Evolutionary conservation across 2,329 filamentous ascomycete species (phyloP), one percentile per base, ranked within the genome.

Genomic region (Escovopsis sp.): DNA sequence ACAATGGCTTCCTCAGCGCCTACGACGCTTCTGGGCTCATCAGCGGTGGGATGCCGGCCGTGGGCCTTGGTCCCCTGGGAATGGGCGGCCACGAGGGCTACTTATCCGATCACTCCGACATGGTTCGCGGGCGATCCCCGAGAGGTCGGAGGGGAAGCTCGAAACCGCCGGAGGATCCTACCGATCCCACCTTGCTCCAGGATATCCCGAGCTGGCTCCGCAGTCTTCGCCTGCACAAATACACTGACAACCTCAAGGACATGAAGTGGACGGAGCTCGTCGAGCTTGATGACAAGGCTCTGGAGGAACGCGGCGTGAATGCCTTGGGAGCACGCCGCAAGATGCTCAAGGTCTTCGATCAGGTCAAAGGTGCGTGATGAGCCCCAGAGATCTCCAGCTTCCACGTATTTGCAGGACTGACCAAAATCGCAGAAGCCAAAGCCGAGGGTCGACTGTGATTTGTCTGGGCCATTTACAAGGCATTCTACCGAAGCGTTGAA

Each of bases 291-390:
- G 90, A 98, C 47, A 87, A 87, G 53, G 87, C 84, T 33, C 66
- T 98, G 43, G 88, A 96, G 61, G 82, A 85, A 18, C 79, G 85
- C 35, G 90, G 90, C 34, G 90, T 98, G 23, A 94, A 94, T 56
- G 90, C 90, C 36, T 71, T 96, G 38, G 90, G 90, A 48, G 90
- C 90, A 14, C 71, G 90, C 47, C 81, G 88, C 55, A 98, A 98
- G 72, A 92, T 98, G 84, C 65, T 98, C 41, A 98, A 98, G 74
- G 90, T 96, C 38, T 96, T 96, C 60, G 90, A 96, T 50, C 87
- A 94, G 65, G 88, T 96, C 51, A 85, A 76, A 60, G 81, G 74
- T 76, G 61, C 43, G 61, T 48, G n/a, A n/a, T n/a, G n/a, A n/a
- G n/a, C n/a, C n/a, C n/a, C n/a, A n/a, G n/a, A n/a, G n/a, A n/a